Base-by-base conservation (phyloP, 2,329 filamentous ascomycete genomes). In the Laburnicola sp. region DNA sequence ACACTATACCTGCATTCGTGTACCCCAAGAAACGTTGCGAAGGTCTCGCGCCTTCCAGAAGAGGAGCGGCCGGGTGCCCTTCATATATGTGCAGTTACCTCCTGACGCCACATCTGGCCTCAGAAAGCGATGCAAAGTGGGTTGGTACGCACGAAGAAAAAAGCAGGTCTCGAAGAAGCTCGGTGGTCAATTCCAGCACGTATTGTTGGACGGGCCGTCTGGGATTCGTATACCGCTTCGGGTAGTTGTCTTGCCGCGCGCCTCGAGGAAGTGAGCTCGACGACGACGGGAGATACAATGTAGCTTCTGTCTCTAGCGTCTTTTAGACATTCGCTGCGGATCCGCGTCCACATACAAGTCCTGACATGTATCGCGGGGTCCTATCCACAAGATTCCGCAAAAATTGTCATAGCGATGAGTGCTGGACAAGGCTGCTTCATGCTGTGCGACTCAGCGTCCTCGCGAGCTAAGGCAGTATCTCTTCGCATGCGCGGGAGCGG, bases 181-280 rank as follows among this genome's bases (percentile, higher is more conserved):
- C 36, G 36, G 36, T 25, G 36, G 11, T 32, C 25, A 41, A 9
- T 36, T 31, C 16, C 26, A 23, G n/a, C 21, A 46, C n/a, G 27
- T 32, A 21, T 10, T 37, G 37, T 45, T 34, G 6, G 25, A 23
- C 22, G 22, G 7, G 2, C 27, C 32, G 31, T 8, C 22, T 37
- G 43, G 35, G 32, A 45, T 7, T 45, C 23, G 5, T 9, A 23
- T 45, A 30, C 43, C 43, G 32, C 43, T 37, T 45, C 9, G 6
- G 43, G 43, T n/a, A 45, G 16, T 25, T 37, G 7, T 30, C 9
- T 48, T 42, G 38, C 31, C 43, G 43, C 43, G 43, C 34, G 43
- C 32, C 32, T 28, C 32, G 32, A 30, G 28, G 10, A 6, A 30
- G 6, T 30, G 28, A 30, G 10, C 28, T 6, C 28, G 28, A 11